phyloP scores from a whole-genome alignment of 345 rosid genomes.

The Aquilaria sinensis region DNA sequence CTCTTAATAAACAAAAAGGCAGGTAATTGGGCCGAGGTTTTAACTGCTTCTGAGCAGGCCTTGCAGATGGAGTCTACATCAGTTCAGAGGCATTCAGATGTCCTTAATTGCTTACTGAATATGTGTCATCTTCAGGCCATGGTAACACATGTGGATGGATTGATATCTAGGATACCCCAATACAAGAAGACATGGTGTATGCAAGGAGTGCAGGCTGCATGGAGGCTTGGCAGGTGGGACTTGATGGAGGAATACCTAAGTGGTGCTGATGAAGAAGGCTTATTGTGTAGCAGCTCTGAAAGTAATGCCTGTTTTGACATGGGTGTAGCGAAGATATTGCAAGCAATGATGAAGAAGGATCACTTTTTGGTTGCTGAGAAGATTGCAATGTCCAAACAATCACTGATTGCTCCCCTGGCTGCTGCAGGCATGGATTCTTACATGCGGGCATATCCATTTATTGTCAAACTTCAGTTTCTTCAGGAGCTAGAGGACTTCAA shows the following conservation, averaged over 20 bases:
- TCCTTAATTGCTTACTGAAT: conserved; percentile 84
- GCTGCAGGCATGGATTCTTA: conserved; percentile 99
- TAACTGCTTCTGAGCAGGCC: conserved; percentile 93
- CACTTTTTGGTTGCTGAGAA: conserved; percentile 66
- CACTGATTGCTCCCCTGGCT: conserved; percentile 95
- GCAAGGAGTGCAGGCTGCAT: conserved; percentile 99
- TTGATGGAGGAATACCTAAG: conserved; percentile 93
- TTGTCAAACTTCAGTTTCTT: conserved; percentile 87
- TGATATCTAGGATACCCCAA: conserved; percentile 80
- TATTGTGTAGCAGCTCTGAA: conserved; percentile 81
- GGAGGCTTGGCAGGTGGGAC: conserved; percentile 98
- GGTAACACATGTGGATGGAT: conserved; percentile 93
- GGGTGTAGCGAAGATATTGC: conserved; percentile 91
- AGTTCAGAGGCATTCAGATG: conserved; percentile 89
- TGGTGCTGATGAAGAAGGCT: conserved; percentile 82
- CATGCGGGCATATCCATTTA: conserved; percentile 82
- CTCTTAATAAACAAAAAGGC: conserved; percentile 77
- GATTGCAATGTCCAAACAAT: conserved; percentile 82
- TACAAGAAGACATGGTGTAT: conserved; percentile 98
- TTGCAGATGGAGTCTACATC: conserved; percentile 94
- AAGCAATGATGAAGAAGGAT: conserved; percentile 92
- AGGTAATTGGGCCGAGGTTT: conserved; percentile 96
- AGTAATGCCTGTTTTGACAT: conserved; percentile 96
- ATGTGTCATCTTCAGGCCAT: conserved; percentile 99
- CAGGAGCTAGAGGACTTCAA: conserved; percentile 87